These are phyloP conservation scores for Penicillium pancosmium DNA, from an alignment of 495 filamentous ascomycete genomes.

Conservation along the genomic window DNA sequence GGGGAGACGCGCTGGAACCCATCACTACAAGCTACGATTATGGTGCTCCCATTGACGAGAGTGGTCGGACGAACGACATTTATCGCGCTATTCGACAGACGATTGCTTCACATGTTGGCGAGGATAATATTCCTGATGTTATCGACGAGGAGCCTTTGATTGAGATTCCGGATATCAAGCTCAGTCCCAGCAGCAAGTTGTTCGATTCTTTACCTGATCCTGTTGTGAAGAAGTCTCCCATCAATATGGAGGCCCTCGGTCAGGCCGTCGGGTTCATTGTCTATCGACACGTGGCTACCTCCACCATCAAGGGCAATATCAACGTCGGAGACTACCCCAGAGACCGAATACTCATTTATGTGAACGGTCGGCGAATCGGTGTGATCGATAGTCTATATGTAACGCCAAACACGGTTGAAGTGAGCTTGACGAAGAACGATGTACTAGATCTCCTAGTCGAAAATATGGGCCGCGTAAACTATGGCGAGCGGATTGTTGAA, in stretches of 20 bases:
- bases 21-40: constrained; percentile 54
- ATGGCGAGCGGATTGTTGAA: constrained; percentile 42
- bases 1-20: constrained; percentile 35
- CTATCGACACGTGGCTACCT: constrained; percentile 38
- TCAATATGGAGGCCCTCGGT: constrained; percentile 49
- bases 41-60: constrained; percentile 50
- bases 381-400: constrained; percentile 49
- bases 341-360: constrained; percentile 49
- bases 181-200: constrained; percentile 26
- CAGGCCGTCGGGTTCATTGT: constrained; percentile 46
- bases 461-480: constrained; percentile 51
- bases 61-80: constrained; percentile 45
- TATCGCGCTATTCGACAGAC: constrained; percentile 40
- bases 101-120: constrained; percentile 38
- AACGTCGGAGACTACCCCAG: constrained; percentile 42
- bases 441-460: constrained; percentile 46
- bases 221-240: constrained; percentile 8
- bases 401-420: constrained; percentile 31
- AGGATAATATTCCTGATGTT: constrained; percentile 30
- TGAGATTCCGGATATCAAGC: constrained; percentile 28
- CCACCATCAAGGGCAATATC: constrained; percentile 28
- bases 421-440: constrained; percentile 39
- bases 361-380: constrained; percentile 39
- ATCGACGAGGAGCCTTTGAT: constrained; percentile 33
- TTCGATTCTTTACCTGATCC: constrained; percentile 35